phyloP scores from a whole-genome alignment of 2,329 filamentous ascomycete species.

The Penicillium hordei region DNA sequence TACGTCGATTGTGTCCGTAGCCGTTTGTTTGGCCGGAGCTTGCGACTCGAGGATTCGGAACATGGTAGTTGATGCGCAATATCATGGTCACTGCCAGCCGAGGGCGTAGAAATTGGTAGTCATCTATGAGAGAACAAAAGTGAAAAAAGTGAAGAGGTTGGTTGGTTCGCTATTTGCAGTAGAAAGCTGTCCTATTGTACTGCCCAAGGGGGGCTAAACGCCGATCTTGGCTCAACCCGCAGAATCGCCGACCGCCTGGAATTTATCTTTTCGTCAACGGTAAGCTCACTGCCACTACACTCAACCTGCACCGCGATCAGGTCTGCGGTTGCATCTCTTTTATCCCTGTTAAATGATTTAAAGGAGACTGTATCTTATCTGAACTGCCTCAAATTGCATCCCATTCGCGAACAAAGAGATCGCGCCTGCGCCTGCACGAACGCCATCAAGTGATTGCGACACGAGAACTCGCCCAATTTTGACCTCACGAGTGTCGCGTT shows the following conservation, averaged over 20 bases:
- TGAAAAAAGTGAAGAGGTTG: conserved; percentile 5
- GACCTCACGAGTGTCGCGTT: conserved; percentile 16
- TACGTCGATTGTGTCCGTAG: conserved; percentile 88
- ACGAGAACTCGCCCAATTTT: conserved; percentile 6
- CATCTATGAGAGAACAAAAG: conserved; percentile 29
- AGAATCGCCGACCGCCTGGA: conserved; percentile 23
- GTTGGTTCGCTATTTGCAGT: conserved; percentile 12
- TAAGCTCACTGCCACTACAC: conserved; percentile 16
- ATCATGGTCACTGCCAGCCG: conserved; percentile 44
- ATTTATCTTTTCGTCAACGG: conserved; percentile 22
- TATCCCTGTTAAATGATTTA: not conserved
- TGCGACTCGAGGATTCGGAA: conserved; percentile 63
- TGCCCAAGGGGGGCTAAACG: conserved; percentile 21
- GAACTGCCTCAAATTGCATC: not conserved
- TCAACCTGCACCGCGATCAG: conserved; percentile 18
- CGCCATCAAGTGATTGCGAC: conserved; percentile 15
- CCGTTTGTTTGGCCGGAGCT: conserved; percentile 92
- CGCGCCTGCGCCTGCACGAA: conserved; percentile 7
- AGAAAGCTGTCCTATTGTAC: conserved; percentile 25
- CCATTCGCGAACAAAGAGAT: not conserved
- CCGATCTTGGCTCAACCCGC: conserved; percentile 18
- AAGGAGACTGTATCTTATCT: not conserved
- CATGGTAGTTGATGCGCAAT: conserved; percentile 43
- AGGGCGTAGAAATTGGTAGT: conserved; percentile 25
- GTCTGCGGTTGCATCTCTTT: conserved; percentile 14